Percentiles rank a stretch among this genome's conserved stretches.
Evolutionary conservation across 176 grass and related monocot genomes (phyloP).

Genomic region (Hordeum marinum): DNA sequence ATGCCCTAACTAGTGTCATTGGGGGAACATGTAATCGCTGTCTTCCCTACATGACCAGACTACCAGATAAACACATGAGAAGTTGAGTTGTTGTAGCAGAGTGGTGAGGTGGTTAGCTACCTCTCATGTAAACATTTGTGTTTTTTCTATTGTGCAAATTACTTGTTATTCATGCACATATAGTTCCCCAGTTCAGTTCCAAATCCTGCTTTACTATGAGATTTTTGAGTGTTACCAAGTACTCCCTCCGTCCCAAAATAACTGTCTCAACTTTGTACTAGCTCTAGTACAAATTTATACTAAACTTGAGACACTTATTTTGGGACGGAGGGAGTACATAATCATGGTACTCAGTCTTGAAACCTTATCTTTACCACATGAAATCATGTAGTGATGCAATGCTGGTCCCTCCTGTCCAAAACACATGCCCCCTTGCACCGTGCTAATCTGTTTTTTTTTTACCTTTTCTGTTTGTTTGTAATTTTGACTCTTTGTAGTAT

Average conservation of each 20-base stretch:
- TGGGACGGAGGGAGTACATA: too few relatives aligned
- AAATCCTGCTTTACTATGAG: neutral
- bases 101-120: neutral
- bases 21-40: neutral
- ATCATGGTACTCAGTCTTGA: neutral
- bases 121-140: neutral
- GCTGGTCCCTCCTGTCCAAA: neutral
- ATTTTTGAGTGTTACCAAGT: neutral
- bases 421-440: too few relatives aligned
- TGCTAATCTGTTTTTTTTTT: neutral
- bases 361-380: neutral
- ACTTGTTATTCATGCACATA: neutral
- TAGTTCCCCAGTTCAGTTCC: neutral
- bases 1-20: neutral
- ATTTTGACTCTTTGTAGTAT: neutral
- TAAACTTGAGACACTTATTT: too few relatives aligned
- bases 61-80: neutral
- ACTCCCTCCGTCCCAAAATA: too few relatives aligned
- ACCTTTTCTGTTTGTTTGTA: neutral
- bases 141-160: neutral
- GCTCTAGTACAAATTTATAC: too few relatives aligned
- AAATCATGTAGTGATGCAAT: neutral
- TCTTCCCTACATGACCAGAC: neutral
- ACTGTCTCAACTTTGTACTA: too few relatives aligned
- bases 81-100: neutral